Base-by-base conservation (phyloP, 2,329 filamentous ascomycete species). In the Stemphylium beticola region DNA sequence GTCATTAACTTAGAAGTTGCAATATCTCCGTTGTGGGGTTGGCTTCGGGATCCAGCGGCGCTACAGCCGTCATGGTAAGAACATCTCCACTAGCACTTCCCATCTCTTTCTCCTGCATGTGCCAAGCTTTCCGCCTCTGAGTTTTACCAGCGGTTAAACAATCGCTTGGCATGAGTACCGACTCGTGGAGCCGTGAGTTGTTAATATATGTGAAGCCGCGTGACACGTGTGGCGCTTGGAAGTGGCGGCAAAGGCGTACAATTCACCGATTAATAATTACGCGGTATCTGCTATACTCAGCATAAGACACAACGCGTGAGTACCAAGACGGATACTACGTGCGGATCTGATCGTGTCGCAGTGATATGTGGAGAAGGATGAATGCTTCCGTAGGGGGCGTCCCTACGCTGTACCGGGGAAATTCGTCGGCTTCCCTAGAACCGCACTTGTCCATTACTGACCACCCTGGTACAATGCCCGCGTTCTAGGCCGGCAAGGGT, bases 21-120 rank as follows among this genome's bases (percentile, higher is more conserved):
- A 66, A 69, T 67, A 60, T 64, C 57, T 55, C 50, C 53, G 57
- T 51, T 42, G 54, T 60, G 60, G 62, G 55, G 60, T 54, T 51
- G 47, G 17, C 36, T 49, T 57, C 57, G 49, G 53, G 38, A 40
- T 31, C 43, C 50, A 50, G 41, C 29, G 33, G 36, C 51, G 48
- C 45, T 53, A 40, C n/a, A 39, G 45, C 56, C 42, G 49, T 57
- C 45, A 40, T 57, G 47, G 53, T 38, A 49, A 44, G 24, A 33
- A 39, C 40, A 44, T 40, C 31, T 45, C 41, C 47, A 51, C 34
- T 29, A 9, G 17, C 32, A 29, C 36, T 49, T 29, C 38, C 50
- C 41, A 57, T 46, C 53, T 56, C 49, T 42, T 55, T 45, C 33
- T 22, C 52, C 39, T 51, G 40, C 45, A 53, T 49, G 33, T 49